These are phyloP conservation scores for Fusarium nelsonii DNA, from an alignment of 2,329 filamentous ascomycete genomes.

Conservation along the genomic window DNA sequence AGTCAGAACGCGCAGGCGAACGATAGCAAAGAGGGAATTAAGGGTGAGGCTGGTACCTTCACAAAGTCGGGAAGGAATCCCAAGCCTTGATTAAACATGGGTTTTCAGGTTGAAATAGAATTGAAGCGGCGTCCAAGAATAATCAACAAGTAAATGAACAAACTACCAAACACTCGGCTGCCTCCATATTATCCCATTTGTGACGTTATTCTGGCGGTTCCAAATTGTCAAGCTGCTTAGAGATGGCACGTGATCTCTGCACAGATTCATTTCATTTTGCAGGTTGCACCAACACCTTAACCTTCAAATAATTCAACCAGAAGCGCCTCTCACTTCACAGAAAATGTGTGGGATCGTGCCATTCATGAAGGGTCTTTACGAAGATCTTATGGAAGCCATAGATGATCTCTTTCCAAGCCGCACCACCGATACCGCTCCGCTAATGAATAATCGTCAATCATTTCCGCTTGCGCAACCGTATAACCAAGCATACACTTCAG, in stretches of 20 bases:
- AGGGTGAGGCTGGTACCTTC: conserved; percentile 6
- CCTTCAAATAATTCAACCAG: not conserved
- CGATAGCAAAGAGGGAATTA: conserved; percentile 15
- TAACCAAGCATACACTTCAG: conserved; percentile 7
- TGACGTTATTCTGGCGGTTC: not conserved
- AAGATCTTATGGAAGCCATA: conserved; percentile 24
- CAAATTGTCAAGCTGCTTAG: not conserved
- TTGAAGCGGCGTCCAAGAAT: too few relatives aligned
- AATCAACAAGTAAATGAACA: too few relatives aligned
- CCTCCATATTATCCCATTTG: too few relatives aligned
- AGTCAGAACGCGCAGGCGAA: conserved; percentile 24
- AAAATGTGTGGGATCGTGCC: conserved; percentile 22
- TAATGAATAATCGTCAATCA: conserved; percentile 8
- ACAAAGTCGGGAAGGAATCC: conserved; percentile 23
- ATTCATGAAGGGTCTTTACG: conserved; percentile 13
- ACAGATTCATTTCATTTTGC: not conserved
- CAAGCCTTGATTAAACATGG: not conserved
- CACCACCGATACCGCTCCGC: conserved; percentile 7
- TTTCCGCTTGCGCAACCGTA: conserved; percentile 10
- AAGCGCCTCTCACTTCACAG: not conserved
- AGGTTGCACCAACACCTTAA: not conserved
- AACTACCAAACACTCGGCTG: too few relatives aligned
- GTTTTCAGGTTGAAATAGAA: rapidly evolving
- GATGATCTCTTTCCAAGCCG: conserved; percentile 24
- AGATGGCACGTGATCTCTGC: conserved; percentile 12